Conservation (phyloP, 2,329 filamentous ascomycete species). For the Nemania diffusa region DNA sequence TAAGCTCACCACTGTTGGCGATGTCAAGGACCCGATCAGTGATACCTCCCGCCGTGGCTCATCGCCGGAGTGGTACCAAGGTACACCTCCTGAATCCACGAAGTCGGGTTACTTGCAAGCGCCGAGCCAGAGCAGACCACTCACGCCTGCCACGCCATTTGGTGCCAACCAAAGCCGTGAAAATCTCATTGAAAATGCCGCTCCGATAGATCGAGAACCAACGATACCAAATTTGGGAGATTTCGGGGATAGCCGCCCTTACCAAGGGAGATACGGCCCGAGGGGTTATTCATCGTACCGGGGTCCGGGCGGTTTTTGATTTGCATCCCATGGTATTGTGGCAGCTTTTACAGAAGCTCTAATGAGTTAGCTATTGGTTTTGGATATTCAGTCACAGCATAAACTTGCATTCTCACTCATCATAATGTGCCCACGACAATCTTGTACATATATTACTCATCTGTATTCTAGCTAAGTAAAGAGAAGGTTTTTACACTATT, state of each 20-base stretch:
- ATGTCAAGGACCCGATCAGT: constrained; percentile 47
- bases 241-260: constrained; percentile 31
- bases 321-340: neutral
- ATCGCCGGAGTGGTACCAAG: constrained; percentile 50
- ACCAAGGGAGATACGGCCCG: constrained; percentile 37
- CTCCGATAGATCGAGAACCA: constrained; percentile 53
- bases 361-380: neutral
- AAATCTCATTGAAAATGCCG: constrained; percentile 54
- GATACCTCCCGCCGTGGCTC: constrained; percentile 41
- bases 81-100: constrained; percentile 37
- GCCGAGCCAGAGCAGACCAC: constrained; percentile 48
- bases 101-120: constrained; percentile 40
- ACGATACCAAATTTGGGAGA: constrained; percentile 49
- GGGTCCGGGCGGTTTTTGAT: constrained; percentile 33
- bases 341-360: neutral
- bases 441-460: constrained; percentile 14
- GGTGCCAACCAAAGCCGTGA: constrained; percentile 50
- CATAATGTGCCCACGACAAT: constrained; percentile 29
- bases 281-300: constrained; percentile 37
- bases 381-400: neutral
- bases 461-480: neutral
- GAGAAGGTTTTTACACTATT: neutral
- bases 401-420: constrained; percentile 3
- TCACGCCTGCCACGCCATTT: constrained; percentile 51
- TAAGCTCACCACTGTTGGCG: constrained; percentile 52